These are phyloP conservation scores for Yamadazyma akitaensis DNA, from an alignment of 805 yeast species.

Conservation along the genomic window DNA sequence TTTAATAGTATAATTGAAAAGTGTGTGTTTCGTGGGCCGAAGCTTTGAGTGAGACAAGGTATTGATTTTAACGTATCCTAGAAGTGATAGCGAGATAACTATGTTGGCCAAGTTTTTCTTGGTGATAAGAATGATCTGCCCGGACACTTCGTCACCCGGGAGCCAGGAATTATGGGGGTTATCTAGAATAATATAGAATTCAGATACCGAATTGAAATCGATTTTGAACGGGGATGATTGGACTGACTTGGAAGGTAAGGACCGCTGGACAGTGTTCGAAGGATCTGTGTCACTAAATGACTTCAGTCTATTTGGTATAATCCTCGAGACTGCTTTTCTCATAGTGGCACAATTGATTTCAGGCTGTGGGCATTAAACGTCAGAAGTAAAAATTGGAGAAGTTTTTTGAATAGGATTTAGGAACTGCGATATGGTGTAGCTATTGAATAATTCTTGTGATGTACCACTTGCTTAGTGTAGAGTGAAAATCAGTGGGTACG, in stretches of 20 bases:
- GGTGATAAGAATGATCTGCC: slow-evolving; percentile 56
- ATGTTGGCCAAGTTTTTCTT: slow-evolving; percentile 55
- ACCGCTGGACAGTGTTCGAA: neutral
- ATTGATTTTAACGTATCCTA: slow-evolving; percentile 56
- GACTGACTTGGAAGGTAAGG: neutral
- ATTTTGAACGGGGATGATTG: slow-evolving; percentile 10
- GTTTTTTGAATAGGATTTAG: neutral
- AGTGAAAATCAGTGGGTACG: neutral
- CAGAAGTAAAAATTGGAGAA: neutral
- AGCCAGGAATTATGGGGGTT: slow-evolving; percentile 72
- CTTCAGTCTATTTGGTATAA: slow-evolving; percentile 24
- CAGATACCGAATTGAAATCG: slow-evolving; percentile 47
- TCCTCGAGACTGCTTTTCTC: slow-evolving; percentile 52
- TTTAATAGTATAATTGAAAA: slow-evolving; percentile 58
- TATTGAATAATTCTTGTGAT: neutral
- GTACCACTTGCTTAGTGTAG: neutral
- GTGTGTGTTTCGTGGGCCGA: slow-evolving; percentile 46
- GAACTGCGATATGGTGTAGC: neutral
- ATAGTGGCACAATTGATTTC: slow-evolving; percentile 20
- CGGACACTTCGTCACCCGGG: slow-evolving; percentile 77
- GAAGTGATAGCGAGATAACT: slow-evolving; percentile 49
- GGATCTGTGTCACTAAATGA: neutral
- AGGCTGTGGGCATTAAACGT: neutral
- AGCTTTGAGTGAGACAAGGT: slow-evolving; percentile 51
- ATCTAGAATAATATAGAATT: slow-evolving; percentile 66